These are phyloP conservation scores for Fraxinus xanthoxyloides DNA, from an alignment of 305 asterid species.

Conservation along the genomic window DNA sequence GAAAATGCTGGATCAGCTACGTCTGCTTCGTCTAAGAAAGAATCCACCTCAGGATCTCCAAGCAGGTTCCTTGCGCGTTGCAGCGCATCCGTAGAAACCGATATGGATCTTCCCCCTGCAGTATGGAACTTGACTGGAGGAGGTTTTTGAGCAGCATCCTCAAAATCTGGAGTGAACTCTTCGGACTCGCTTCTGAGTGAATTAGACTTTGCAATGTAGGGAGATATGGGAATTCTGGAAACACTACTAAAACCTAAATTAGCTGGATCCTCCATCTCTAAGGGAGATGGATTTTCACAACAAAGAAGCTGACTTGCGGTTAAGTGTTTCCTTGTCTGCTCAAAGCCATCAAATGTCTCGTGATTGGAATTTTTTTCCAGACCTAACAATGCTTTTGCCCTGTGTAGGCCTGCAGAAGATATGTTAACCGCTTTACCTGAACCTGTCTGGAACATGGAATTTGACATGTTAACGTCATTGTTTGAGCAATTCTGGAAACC, in stretches of 20 bases:
- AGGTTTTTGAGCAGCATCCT: constrained; percentile 45
- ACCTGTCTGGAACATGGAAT: constrained; percentile 62
- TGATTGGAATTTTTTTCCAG: constrained; percentile 45
- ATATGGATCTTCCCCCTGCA: constrained; percentile 94
- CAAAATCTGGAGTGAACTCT: constrained; percentile 34
- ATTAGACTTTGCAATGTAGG: constrained; percentile 34
- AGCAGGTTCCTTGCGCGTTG: constrained; percentile 82
- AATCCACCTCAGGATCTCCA: constrained; percentile 64
- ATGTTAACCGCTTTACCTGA: constrained; percentile 66
- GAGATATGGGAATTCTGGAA: constrained; percentile 26
- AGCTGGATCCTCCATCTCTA: constrained; percentile 21
- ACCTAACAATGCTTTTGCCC: constrained; percentile 76
- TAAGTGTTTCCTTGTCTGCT: constrained; percentile 32
- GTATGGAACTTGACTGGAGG: constrained; percentile 82
- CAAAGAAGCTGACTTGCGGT: constrained; percentile 30
- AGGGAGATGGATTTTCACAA: constrained; percentile 31
- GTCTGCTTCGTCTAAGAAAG: constrained; percentile 44
- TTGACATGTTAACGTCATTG: constrained; percentile 29
- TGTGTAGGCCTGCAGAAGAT: constrained; percentile 72
- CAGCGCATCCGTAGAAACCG: constrained; percentile 84
- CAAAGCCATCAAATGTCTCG: constrained; percentile 34
- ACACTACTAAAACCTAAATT: constrained; percentile 33
- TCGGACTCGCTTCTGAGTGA: constrained; percentile 29
- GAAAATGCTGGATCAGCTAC: constrained; percentile 38
- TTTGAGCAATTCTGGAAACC: constrained; percentile 30